Evolutionary conservation across 2,329 filamentous ascomycete genomes (phyloP).

Genomic region (Diaporthe nobilis): DNA sequence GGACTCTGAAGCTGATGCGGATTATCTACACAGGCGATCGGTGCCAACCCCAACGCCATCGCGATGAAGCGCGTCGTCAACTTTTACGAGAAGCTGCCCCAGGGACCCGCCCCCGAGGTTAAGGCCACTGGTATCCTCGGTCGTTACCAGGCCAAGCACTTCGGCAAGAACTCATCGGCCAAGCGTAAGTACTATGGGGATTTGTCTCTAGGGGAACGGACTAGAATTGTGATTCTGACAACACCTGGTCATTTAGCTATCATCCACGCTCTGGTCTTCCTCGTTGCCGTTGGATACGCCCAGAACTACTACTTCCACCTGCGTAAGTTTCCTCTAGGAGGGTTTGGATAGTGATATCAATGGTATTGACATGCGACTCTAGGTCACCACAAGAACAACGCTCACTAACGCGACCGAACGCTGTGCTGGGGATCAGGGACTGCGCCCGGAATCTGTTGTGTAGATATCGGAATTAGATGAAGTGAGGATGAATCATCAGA

Average conservation of each 20-base stretch:
- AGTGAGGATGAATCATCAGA: constrained; percentile 31
- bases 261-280: constrained; percentile 84
- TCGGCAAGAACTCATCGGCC: constrained; percentile 91
- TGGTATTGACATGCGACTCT: constrained; percentile 37
- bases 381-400: constrained; percentile 99
- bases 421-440: constrained; percentile 37
- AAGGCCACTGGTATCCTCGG: constrained; percentile 87
- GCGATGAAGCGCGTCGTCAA: constrained; percentile 98
- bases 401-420: constrained; percentile 76
- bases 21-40: constrained; percentile 80
- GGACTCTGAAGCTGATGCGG: constrained; percentile 15
- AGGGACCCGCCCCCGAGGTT: constrained; percentile 86
- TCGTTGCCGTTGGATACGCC: constrained; percentile 89
- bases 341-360: neutral
- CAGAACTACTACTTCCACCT: constrained; percentile 99
- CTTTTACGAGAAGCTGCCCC: constrained; percentile 99
- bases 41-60: constrained; percentile 93
- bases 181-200: constrained; percentile 78
- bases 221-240: constrained; percentile 25
- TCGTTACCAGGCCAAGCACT: constrained; percentile 92
- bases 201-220: neutral
- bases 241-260: constrained; percentile 73
- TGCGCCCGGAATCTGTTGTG: constrained; percentile 25
- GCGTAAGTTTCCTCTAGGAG: constrained; percentile 73
- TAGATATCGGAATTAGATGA: constrained; percentile 41